A percentile compares a stretch with the other conserved stretches of the same genome.
Evolutionary conservation across 208 protist genomes (phyloP).

Genomic region (Endotrypanum monterogeii): DNA sequence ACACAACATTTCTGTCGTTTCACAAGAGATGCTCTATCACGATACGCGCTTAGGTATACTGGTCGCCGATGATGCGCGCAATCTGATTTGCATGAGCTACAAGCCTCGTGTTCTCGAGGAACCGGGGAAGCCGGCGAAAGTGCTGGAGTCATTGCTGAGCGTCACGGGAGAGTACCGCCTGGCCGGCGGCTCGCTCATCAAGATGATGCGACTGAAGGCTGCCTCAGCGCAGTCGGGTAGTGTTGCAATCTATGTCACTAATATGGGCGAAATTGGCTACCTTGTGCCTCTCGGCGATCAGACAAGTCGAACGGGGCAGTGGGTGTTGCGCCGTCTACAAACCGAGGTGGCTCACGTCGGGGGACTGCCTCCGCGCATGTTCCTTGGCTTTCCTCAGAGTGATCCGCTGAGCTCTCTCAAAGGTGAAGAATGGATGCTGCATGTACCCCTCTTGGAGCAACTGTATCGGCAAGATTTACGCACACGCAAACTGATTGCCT

Average conservation of each 20-base stretch:
- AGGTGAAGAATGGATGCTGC: conserved; percentile 65
- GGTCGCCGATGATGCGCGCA: conserved; percentile 69
- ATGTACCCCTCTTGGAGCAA: conserved; percentile 53
- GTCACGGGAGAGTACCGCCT: conserved; percentile 82
- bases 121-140: conserved; percentile 24
- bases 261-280: conserved; percentile 84
- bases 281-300: conserved; percentile 77
- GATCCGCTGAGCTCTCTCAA: conserved; percentile 50
- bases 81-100: conserved; percentile 79
- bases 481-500: conserved; percentile 61
- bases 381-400: conserved; percentile 66
- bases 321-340: conserved; percentile 63
- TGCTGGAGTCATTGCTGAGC: conserved; percentile 70
- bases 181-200: conserved; percentile 57
- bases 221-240: conserved; percentile 27
- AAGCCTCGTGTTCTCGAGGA: conserved; percentile 60
- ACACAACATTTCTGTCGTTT: conserved; percentile 59
- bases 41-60: conserved; percentile 71
- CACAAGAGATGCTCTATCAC: conserved; percentile 78
- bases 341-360: conserved; percentile 60
- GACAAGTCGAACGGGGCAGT: conserved; percentile 68
- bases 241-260: conserved; percentile 69
- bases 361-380: conserved; percentile 78
- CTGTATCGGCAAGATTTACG: conserved; percentile 63
- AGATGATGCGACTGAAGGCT: conserved; percentile 65